Conservation (phyloP, 768 basidiomycete genomes). For the Boletus coccyginus region DNA sequence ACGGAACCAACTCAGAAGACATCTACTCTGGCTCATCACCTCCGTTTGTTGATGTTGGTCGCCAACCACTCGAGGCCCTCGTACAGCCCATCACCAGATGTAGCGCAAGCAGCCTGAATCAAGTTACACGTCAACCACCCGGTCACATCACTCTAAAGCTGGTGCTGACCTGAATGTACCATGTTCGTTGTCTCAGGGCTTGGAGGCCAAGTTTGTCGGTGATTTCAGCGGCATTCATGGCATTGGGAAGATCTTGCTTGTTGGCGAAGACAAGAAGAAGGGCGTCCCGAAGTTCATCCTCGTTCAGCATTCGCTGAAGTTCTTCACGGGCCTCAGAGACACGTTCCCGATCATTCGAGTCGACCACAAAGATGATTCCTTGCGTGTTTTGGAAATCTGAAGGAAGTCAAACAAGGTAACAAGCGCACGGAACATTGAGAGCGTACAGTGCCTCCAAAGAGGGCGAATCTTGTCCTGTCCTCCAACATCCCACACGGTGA, state of each 20-base stretch:
- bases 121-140: conserved; percentile 16
- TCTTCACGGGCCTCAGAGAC: conserved; percentile 98
- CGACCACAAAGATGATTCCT: conserved; percentile 99
- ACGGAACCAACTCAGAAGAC: conserved; percentile 39
- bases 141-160: background rate
- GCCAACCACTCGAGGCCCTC: conserved; percentile 98
- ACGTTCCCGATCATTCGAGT: conserved; percentile 99
- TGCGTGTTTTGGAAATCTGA: conserved; percentile 99
- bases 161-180: conserved; percentile 88
- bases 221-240: conserved; percentile 99
- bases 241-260: conserved; percentile 99
- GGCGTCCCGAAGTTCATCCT: conserved; percentile 98
- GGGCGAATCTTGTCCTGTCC: conserved; percentile 99
- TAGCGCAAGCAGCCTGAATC: conserved; percentile 90
- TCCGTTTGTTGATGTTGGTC: conserved; percentile 78
- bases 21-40: conserved; percentile 49
- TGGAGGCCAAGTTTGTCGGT: conserved; percentile 99
- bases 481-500: conserved; percentile 99
- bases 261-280: conserved; percentile 99
- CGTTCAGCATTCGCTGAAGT: conserved; percentile 98
- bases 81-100: conserved; percentile 97
- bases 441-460: conserved; percentile 99
- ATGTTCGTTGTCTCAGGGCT: conserved; percentile 93
- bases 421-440: conserved; percentile 4
- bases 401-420: conserved; percentile 10